Conservation (phyloP, 2,329 filamentous ascomycete species). For the Xylaria sp. region DNA sequence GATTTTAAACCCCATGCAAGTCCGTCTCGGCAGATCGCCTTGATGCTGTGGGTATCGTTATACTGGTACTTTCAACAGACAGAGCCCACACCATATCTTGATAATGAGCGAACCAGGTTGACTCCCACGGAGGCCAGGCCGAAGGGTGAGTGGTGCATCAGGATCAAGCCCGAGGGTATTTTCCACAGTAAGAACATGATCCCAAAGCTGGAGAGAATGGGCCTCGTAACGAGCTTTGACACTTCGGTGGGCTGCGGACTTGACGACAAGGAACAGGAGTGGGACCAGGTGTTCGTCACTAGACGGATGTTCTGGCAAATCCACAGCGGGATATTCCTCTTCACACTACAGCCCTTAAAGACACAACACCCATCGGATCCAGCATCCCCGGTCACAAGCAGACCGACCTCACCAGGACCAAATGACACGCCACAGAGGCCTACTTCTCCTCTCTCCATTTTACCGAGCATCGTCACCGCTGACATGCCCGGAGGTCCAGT, state of each 20-base stretch:
- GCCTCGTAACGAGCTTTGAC: conserved; percentile 80
- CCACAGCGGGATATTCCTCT: conserved; percentile 86
- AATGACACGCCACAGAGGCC: conserved; percentile 47
- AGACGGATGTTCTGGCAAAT: conserved; percentile 91
- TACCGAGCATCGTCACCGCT: conserved; percentile 43
- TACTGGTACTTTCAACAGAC: conserved; percentile 98
- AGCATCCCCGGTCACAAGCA: conserved; percentile 64
- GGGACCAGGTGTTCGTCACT: conserved; percentile 85
- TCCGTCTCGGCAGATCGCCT: conserved; percentile 88
- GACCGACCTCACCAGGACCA: conserved; percentile 63
- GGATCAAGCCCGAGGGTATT: conserved; percentile 87
- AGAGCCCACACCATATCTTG: conserved; percentile 73
- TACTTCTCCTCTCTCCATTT: conserved; percentile 44
- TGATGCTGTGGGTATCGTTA: conserved; percentile 95
- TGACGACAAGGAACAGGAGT: conserved; percentile 72
- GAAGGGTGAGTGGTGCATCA: conserved; percentile 86
- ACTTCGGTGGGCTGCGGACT: conserved; percentile 76
- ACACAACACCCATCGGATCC: conserved; percentile 55
- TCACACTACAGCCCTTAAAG: conserved; percentile 75
- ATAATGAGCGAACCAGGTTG: conserved; percentile 69
- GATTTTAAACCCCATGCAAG: conserved; percentile 85
- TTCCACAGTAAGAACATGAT: conserved; percentile 85
- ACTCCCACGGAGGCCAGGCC: conserved; percentile 79
- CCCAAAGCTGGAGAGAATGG: conserved; percentile 94
- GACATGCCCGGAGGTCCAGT: conserved; percentile 56